Conservation (phyloP, 345 rosid genomes). For the Noccaea bulbosa region DNA sequence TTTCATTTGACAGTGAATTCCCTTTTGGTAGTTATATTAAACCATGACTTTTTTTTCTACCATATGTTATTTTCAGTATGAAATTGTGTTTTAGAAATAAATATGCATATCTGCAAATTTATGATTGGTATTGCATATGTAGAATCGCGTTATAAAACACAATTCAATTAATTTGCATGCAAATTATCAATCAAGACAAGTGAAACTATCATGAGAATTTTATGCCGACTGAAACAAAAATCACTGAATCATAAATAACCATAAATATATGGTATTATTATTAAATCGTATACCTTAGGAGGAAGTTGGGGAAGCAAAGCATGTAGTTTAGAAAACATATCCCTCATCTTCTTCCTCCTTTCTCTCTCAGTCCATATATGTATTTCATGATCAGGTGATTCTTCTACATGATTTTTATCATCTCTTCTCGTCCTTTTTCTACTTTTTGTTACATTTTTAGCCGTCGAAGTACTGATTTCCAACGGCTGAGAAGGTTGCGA, state of each 20-base stretch:
- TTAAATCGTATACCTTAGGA: slow-evolving; percentile 56
- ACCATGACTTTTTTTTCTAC: not conserved
- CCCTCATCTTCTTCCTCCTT: slow-evolving; percentile 81
- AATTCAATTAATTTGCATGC: not conserved
- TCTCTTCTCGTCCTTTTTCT: slow-evolving; percentile 12
- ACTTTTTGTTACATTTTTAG: slow-evolving; percentile 6
- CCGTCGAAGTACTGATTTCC: not conserved
- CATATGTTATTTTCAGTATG: not conserved
- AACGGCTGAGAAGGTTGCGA: slow-evolving; percentile 2
- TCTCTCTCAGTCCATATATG: slow-evolving; percentile 86
- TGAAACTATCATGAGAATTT: not conserved
- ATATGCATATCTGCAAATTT: not conserved
- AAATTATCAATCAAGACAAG: not conserved
- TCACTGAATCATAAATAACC: not conserved
- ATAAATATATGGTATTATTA: not conserved
- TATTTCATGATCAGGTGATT: slow-evolving; percentile 54
- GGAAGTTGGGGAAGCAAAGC: slow-evolving; percentile 81
- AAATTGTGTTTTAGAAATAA: not conserved
- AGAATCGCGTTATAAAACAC: not conserved
- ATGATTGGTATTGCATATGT: not conserved
- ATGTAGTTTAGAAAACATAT: slow-evolving; percentile 70
- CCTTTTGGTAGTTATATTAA: not conserved
- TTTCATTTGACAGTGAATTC: not conserved
- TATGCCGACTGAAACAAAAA: not conserved
- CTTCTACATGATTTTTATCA: slow-evolving; percentile 25